Evolutionary conservation across 2,329 filamentous ascomycete genomes (phyloP).

Genomic region (Thelonectria discophora): DNA sequence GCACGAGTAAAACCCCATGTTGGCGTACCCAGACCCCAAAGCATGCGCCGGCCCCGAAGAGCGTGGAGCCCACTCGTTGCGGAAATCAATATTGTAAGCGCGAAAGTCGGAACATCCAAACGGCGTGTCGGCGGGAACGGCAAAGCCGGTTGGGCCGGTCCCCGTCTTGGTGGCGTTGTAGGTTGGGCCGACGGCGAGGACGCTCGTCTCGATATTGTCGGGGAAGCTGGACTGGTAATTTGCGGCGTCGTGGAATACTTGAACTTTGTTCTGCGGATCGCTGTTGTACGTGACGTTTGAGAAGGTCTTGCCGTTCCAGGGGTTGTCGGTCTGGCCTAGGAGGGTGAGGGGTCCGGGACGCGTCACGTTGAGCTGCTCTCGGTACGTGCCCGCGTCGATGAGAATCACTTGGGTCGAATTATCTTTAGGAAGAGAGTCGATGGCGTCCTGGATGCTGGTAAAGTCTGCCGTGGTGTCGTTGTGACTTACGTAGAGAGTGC

Average conservation of each 20-base stretch:
- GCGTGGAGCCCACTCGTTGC: slow-evolving; percentile 64
- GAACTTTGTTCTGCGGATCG: slow-evolving; percentile 55
- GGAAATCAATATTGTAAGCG: slow-evolving; percentile 72
- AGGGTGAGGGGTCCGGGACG: slow-evolving; percentile 67
- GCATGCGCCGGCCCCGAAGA: slow-evolving; percentile 67
- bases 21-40: slow-evolving; percentile 68
- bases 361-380: slow-evolving; percentile 71
- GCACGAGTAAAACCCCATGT: slow-evolving; percentile 72
- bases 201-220: slow-evolving; percentile 70
- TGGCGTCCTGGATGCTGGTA: slow-evolving; percentile 50
- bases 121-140: slow-evolving; percentile 66
- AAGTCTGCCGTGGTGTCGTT: slow-evolving; percentile 47
- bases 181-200: slow-evolving; percentile 69
- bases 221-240: slow-evolving; percentile 53
- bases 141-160: slow-evolving; percentile 66
- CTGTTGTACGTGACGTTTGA: slow-evolving; percentile 56
- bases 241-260: slow-evolving; percentile 65
- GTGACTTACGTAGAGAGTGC: slow-evolving; percentile 51
- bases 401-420: slow-evolving; percentile 54
- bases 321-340: slow-evolving; percentile 61
- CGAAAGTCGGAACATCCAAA: slow-evolving; percentile 71
- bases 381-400: slow-evolving; percentile 67
- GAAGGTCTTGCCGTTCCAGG: slow-evolving; percentile 42
- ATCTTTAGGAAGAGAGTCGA: slow-evolving; percentile 47
- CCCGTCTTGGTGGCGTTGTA: slow-evolving; percentile 70